These are phyloP conservation scores for Wallacemonas sp. DNA, from an alignment of 208 protist species.

Conservation along the genomic window DNA sequence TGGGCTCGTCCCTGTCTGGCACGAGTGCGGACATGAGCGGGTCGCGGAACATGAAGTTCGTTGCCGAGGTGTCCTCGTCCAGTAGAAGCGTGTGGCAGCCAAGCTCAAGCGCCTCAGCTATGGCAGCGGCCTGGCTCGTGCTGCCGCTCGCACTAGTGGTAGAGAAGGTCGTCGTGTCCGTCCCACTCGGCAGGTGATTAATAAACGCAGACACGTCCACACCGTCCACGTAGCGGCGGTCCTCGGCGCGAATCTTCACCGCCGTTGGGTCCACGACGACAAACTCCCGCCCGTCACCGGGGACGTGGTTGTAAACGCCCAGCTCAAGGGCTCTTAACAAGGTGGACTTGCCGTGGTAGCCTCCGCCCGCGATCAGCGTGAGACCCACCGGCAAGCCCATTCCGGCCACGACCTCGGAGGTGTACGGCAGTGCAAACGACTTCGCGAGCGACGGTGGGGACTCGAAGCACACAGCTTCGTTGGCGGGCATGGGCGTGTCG, in stretches of 20 bases:
- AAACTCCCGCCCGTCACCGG: constrained; percentile 91
- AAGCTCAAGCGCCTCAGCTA: constrained; percentile 94
- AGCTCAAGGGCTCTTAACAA: constrained; percentile 90
- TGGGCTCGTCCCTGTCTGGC: constrained; percentile 85
- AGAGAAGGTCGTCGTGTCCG: constrained; percentile 58
- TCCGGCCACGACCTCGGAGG: constrained; percentile 48
- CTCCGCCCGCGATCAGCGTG: constrained; percentile 94
- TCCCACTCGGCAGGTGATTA: constrained; percentile 81
- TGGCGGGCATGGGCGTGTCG: constrained; percentile 70
- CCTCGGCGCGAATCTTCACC: constrained; percentile 94
- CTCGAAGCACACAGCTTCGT: constrained; percentile 63
- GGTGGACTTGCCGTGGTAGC: constrained; percentile 96
- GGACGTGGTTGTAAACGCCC: constrained; percentile 94
- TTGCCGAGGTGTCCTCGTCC: constrained; percentile 96
- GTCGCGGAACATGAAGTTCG: constrained; percentile 96
- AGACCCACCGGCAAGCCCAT: constrained; percentile 92
- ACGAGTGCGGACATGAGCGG: constrained; percentile 90
- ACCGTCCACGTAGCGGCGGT: constrained; percentile 79
- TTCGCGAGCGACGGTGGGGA: constrained; percentile 64
- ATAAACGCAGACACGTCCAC: constrained; percentile 96
- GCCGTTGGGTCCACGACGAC: constrained; percentile 81
- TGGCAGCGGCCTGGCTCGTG: constrained; percentile 92
- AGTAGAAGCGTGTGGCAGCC: constrained; percentile 85
- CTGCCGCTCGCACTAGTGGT: constrained; percentile 89
- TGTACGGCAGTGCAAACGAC: constrained; percentile 74